Evolutionary conservation across 2,329 filamentous ascomycete species (phyloP), one percentile per base, ranked within the genome.

Genomic region (Diplocarpon rosae): DNA sequence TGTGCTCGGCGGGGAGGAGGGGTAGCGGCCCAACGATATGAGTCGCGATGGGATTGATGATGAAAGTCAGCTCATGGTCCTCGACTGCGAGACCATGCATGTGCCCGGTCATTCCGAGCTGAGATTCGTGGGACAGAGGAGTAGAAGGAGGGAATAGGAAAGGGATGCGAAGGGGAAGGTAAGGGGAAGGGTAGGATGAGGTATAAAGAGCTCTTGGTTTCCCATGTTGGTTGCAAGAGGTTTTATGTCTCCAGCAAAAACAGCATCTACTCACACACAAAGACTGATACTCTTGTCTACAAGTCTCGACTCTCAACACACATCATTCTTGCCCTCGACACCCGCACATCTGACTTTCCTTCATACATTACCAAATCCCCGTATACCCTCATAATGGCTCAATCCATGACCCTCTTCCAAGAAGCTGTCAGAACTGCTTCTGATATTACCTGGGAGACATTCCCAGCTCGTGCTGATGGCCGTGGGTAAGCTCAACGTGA

Each of bases 151-250:
- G 7, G 7, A 7, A 24, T 24, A 7, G 20, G 20, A 24, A 24
- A 9, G n/a, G n/a, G n/a, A n/a, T n/a, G n/a, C n/a, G n/a, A n/a
- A n/a, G n/a, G 11, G 30, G n/a, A 32, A 32, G 11, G 30, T 3
- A 9, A 12, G 30, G 4, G 30, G 10, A 14, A 32, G 30, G 30
- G 9, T 3, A 24, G 3, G 11, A 6, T 20, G 34, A 37, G 31
- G 41, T 43, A 43, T 43, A 43, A 43, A 28, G 24, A 37, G 41
- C n/a, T 6, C 27, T 15, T 15, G 34, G 28, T 17, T 15, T 42
- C 24, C 24, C 39, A 24, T 24, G n/a, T 42, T 15, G 8, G 31
- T 6, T 2, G 29, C 2, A 10, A n/a, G n/a, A 15, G 1, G 33
- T n/a, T 20, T 17, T 8, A 12, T 24, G 20, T n/a, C 12, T 5